Percentiles rank a stretch among this genome's conserved stretches.
Conservation (phyloP, 1,139 yeast species). For the Debaryomycetaceae sp. region DNA sequence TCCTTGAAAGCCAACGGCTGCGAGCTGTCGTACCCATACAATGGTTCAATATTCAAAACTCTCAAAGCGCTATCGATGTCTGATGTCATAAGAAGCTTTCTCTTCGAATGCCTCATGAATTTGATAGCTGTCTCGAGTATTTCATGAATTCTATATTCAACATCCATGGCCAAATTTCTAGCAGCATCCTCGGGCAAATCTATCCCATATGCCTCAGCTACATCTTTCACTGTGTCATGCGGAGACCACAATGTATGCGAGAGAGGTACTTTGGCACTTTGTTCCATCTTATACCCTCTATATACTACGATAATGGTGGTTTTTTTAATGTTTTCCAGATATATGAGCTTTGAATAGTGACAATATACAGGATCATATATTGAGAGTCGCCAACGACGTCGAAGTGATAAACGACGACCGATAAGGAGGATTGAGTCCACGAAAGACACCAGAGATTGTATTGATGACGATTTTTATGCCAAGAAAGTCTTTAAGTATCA, state of each 20-base stretch:
- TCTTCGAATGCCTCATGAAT: conserved; percentile 91
- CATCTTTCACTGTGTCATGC: conserved; percentile 93
- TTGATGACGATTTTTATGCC: no score
- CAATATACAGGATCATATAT: neutral
- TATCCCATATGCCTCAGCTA: conserved; percentile 88
- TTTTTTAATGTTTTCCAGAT: neutral
- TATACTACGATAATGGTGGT: neutral
- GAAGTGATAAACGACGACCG: no score
- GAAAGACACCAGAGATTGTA: no score
- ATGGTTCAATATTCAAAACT: conserved; percentile 84
- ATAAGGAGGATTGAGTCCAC: no score
- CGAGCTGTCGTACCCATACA: conserved; percentile 69
- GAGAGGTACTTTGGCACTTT: conserved; percentile 45
- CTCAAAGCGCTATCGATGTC: conserved; percentile 82
- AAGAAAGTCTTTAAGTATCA: no score
- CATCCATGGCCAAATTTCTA: conserved; percentile 96
- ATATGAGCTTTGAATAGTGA: neutral
- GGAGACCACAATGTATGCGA: conserved; percentile 98
- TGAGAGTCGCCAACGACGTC: no score
- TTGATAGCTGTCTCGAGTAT: conserved; percentile 92
- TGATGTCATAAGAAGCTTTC: conserved; percentile 74
- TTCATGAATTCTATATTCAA: conserved; percentile 94
- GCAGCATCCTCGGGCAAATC: conserved; percentile 89
- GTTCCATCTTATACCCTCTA: conserved; percentile 25
- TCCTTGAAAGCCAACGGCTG: conserved; percentile 69